These are phyloP conservation scores for Fragilariopsis cylindrus DNA, from an alignment of 108 stramenopile species.

Conservation along the genomic window DNA sequence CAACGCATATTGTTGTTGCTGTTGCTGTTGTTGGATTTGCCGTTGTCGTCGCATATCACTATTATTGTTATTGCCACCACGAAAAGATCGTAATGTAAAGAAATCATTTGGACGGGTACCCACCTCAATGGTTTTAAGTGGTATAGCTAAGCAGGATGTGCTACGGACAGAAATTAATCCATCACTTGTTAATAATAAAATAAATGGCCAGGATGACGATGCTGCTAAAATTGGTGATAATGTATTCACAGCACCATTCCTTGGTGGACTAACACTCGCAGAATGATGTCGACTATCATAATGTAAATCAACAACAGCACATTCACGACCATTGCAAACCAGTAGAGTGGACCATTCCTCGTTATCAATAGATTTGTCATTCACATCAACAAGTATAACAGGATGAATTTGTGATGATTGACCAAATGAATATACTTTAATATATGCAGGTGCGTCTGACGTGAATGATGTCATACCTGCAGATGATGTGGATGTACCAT, in stretches of 20 bases:
- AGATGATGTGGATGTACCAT: neutral
- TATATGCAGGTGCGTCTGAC: conserved; percentile 16
- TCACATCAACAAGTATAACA: conserved; percentile 58
- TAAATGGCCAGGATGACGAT: conserved; percentile 53
- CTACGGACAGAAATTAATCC: conserved; percentile 77
- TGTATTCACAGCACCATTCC: conserved; percentile 41
- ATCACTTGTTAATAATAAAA: conserved; percentile 73
- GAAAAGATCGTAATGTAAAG: conserved; percentile 59
- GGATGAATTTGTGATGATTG: conserved; percentile 83
- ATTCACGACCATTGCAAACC: conserved; percentile 76
- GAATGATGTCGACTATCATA: conserved; percentile 23
- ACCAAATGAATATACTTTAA: conserved; percentile 65
- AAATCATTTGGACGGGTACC: conserved; percentile 89
- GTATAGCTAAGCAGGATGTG: conserved; percentile 75
- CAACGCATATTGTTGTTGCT: neutral
- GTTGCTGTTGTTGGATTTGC: neutral
- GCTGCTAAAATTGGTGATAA: conserved; percentile 76
- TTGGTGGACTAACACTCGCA: conserved; percentile 31
- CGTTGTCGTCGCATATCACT: neutral
- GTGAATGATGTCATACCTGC: neutral
- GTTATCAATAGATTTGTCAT: conserved; percentile 39
- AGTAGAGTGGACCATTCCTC: conserved; percentile 54
- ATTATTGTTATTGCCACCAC: conserved; percentile 5
- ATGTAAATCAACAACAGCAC: conserved; percentile 68
- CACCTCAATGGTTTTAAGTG: conserved; percentile 80